These are phyloP conservation scores for Spathaspora sp. DNA, from an alignment of 1,139 yeast species.

Conservation along the genomic window DNA sequence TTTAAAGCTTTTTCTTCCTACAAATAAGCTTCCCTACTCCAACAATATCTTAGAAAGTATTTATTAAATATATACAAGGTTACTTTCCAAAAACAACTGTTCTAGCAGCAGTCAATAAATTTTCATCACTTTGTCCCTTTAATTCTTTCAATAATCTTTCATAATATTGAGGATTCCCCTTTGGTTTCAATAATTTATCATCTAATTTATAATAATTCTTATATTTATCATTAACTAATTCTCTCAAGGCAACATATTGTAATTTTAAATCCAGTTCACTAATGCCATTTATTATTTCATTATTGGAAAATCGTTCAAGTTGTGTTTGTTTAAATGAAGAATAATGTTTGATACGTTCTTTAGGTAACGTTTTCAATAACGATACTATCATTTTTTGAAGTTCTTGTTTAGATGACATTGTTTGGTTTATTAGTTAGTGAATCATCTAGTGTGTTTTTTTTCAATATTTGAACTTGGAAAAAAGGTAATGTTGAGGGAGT, in stretches of 20 bases:
- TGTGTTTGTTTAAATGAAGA: conserved; percentile 69
- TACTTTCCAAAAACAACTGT: conserved; percentile 71
- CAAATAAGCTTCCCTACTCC: no score
- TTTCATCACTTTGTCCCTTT: conserved; percentile 71
- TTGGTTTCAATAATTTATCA: conserved; percentile 68
- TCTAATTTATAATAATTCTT: conserved; percentile 61
- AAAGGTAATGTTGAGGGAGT: no score
- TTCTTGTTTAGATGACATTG: conserved; percentile 22
- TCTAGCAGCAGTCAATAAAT: conserved; percentile 60
- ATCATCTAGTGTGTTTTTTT: neutral
- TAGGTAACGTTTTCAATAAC: conserved; percentile 51
- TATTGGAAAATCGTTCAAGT: conserved; percentile 47
- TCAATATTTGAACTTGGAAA: no score
- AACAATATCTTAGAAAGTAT: neutral
- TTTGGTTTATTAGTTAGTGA: neutral
- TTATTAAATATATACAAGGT: neutral
- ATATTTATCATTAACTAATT: conserved; percentile 61
- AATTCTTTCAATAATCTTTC: conserved; percentile 68
- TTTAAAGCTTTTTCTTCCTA: no score
- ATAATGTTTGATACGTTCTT: conserved; percentile 64
- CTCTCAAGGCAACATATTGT: conserved; percentile 60
- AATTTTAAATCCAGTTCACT: conserved; percentile 54
- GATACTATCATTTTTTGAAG: conserved; percentile 37
- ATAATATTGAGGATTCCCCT: conserved; percentile 82
- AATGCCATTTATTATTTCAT: conserved; percentile 23